Conservation (phyloP, 345 rosid genomes). For the Populus euphratica region DNA sequence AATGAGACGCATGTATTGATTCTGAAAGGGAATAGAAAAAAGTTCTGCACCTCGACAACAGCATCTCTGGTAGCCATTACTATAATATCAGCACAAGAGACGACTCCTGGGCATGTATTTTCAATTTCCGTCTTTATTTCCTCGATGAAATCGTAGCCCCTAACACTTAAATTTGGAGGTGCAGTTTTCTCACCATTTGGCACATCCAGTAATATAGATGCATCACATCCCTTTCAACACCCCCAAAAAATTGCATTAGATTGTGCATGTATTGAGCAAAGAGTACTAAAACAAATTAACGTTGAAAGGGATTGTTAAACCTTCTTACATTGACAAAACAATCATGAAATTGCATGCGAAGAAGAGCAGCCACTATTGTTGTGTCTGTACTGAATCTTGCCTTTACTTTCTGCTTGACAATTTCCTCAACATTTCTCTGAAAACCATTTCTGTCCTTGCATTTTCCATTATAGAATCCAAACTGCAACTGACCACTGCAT, state of each 20-base stretch:
- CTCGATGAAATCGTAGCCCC: slow-evolving; percentile 39
- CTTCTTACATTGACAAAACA: slow-evolving; percentile 42
- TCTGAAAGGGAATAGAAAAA: not conserved
- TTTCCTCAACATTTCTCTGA: slow-evolving; percentile 30
- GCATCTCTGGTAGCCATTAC: slow-evolving; percentile 61
- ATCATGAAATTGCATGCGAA: slow-evolving; percentile 53
- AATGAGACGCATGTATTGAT: no score
- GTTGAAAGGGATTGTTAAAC: not conserved
- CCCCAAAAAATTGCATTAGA: not conserved
- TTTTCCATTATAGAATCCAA: slow-evolving; percentile 29
- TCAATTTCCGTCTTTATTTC: slow-evolving; percentile 36
- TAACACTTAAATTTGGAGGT: slow-evolving; percentile 32
- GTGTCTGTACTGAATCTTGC: not conserved
- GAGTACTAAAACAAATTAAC: not conserved
- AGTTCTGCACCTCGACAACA: slow-evolving; percentile 35
- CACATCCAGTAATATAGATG: slow-evolving; percentile 40
- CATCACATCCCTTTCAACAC: slow-evolving; percentile 41
- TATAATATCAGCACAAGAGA: slow-evolving; percentile 65
- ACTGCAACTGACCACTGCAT: slow-evolving; percentile 31
- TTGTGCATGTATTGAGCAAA: not conserved
- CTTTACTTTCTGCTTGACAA: slow-evolving; percentile 22
- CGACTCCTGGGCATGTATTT: slow-evolving; percentile 37
- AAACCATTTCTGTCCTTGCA: slow-evolving; percentile 15
- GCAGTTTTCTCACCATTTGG: slow-evolving; percentile 38
- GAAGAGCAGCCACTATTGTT: slow-evolving; percentile 38